phyloP scores from a whole-genome alignment of 139 green algal species.

The Ostreobium quekettii region DNA sequence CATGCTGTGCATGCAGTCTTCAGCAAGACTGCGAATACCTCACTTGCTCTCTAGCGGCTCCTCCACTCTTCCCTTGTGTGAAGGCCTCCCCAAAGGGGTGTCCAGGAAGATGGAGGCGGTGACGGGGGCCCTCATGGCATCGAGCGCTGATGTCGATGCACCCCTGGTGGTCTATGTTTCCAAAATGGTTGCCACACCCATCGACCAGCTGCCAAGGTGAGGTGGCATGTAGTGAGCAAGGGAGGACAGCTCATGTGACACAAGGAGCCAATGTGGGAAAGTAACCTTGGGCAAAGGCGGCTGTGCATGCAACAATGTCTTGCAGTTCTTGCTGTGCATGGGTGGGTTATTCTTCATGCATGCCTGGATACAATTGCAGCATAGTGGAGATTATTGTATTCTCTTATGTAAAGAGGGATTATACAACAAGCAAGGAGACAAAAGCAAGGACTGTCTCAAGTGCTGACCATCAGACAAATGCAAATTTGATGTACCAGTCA shows the following conservation, averaged over 20 bases:
- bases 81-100: neutral
- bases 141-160: slow-evolving; percentile 30
- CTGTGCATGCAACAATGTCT: too few species aligned
- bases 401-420: neutral
- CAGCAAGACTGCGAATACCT: neutral
- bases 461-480: too few species aligned
- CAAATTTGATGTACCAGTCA: too few species aligned
- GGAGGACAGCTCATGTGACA: too few species aligned
- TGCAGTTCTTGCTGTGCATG: too few species aligned
- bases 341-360: too few species aligned
- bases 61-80: neutral
- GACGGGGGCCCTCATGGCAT: slow-evolving; percentile 27
- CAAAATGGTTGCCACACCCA: slow-evolving; percentile 87
- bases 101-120: slow-evolving; percentile 24
- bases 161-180: slow-evolving; percentile 82
- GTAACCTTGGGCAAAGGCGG: too few species aligned
- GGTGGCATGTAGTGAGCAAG: slow-evolving; percentile 10
- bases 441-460: too few species aligned
- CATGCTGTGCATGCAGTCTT: neutral
- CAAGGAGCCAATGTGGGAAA: too few species aligned
- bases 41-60: slow-evolving; percentile 3
- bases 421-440: neutral
- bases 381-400: too few species aligned
- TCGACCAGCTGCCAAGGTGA: slow-evolving; percentile 40
- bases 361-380: too few species aligned